Evolutionary conservation across 257 asterid genomes (phyloP), one percentile per base, ranked within the genome.

Genomic region (Prunella vulgaris): DNA sequence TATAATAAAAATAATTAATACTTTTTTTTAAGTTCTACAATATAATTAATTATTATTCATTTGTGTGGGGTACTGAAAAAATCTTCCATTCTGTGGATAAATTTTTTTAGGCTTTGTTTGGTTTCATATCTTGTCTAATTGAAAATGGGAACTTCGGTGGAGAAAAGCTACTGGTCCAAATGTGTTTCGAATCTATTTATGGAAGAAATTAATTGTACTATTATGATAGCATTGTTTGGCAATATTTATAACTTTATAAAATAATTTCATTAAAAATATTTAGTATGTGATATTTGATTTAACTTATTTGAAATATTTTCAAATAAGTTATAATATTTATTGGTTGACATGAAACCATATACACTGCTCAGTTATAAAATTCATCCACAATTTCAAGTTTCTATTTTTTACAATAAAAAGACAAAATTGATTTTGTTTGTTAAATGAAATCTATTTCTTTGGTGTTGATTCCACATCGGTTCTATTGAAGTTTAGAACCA

Each of bases 11-110:
- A 1, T 25, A 25, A 25, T 25, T 25, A 25, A 25, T 25, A 25
- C 28, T 3, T 1, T 25, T 25, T 25, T 25, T 25, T 25, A 25
- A 25, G 28, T n/a, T n/a, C n/a, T n/a, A n/a, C n/a, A 25, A 25
- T 1, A 25, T 25, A 25, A 1, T 25, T 25, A 13, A 18, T 22
- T 54, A 54, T n/a, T 58, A 25, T 58, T 14, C 37, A 57, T 53
- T 53, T 22, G 32, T 22, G 32, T 53, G 32, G 60, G 56, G 60
- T 53, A 21, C 13, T 24, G 35, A 24, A 56, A 54, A 54, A 56
- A 22, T 56, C 35, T 56, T 22, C 5, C 20, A 52, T 56, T 56
- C 5, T 66, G 48, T 66, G 71, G 70, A 44, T 49, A 48, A 66
- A n/a, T 4, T 25, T n/a, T 15, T n/a, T 48, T 65, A 63, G 28